These are phyloP conservation scores for Pseudogymnoascus sp. DNA, from an alignment of 2,329 filamentous ascomycete species.

Conservation along the genomic window DNA sequence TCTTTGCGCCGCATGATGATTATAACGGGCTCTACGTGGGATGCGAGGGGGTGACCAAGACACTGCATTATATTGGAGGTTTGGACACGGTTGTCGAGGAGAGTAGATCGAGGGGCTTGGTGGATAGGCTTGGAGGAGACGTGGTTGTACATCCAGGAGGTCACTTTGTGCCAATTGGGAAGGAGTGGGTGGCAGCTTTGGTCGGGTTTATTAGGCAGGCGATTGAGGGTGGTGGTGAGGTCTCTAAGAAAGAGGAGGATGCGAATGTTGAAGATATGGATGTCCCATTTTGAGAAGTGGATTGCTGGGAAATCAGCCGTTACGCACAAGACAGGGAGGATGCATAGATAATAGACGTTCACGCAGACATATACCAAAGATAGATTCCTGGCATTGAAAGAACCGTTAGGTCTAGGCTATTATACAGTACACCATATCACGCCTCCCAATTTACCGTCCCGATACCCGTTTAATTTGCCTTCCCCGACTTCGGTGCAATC, in stretches of 20 bases:
- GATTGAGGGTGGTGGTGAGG: conserved; percentile 13
- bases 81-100: conserved; percentile 87
- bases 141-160: conserved; percentile 71
- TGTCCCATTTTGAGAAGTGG: conserved; percentile 45
- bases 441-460: not conserved
- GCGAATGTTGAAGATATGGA: conserved; percentile 61
- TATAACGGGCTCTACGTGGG: conserved; percentile 69
- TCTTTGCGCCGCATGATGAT: conserved; percentile 52
- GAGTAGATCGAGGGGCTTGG: conserved; percentile 55
- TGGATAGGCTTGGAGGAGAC: conserved; percentile 49
- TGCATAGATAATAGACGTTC: conserved; percentile 5
- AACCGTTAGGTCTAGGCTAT: conserved; percentile 29
- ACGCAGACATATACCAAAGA: conserved; percentile 13
- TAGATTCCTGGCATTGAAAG: conserved; percentile 10
- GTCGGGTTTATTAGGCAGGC: conserved; percentile 59
- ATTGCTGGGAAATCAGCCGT: not conserved
- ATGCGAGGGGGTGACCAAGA: conserved; percentile 59
- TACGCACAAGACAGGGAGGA: conserved; percentile 20
- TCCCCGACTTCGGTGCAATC: conserved; percentile 59
- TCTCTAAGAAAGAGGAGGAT: conserved; percentile 34
- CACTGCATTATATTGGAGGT: conserved; percentile 73
- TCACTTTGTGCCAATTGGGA: conserved; percentile 78
- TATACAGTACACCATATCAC: conserved; percentile 21
- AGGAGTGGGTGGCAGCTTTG: conserved; percentile 70
- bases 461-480: conserved; percentile 16